A percentile compares a stretch with the other conserved stretches of the same genome.
These are phyloP conservation scores for Picochlorum sp. DNA, from an alignment of 139 green algal species.

Conservation along the genomic window DNA sequence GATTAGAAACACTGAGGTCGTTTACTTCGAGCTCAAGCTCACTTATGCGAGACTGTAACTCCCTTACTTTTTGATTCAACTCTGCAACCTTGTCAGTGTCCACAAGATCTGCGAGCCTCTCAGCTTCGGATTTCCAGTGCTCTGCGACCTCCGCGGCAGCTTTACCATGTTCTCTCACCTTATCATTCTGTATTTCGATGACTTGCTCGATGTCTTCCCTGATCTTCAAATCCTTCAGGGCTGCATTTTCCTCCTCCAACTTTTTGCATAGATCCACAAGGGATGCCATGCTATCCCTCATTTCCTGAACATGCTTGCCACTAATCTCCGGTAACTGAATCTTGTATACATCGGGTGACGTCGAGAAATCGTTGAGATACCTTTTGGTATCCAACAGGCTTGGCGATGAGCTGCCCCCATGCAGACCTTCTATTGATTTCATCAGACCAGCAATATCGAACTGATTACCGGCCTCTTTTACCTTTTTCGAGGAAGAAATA, in stretches of 20 bases:
- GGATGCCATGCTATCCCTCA: not conserved
- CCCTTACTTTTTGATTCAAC: not conserved
- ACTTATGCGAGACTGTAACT: not conserved
- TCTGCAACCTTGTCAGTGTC: constrained; percentile 4
- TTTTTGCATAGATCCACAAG: not conserved
- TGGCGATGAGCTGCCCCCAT: too few relatives aligned
- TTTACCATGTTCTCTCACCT: constrained; percentile 19
- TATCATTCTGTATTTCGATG: constrained; percentile 22
- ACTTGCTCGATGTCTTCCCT: constrained; percentile 22
- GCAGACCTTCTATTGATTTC: too few relatives aligned
- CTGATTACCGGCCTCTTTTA: too few relatives aligned
- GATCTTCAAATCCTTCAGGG: constrained; percentile 24
- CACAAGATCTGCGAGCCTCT: not conserved
- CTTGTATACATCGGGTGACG: not conserved
- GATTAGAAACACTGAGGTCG: not conserved
- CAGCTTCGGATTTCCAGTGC: constrained; percentile 21
- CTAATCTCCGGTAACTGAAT: not conserved
- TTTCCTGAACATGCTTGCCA: constrained; percentile 4
- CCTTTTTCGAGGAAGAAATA: too few relatives aligned
- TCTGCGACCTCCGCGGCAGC: constrained; percentile 16
- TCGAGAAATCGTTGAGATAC: not conserved
- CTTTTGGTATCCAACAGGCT: too few relatives aligned
- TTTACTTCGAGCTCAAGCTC: not conserved
- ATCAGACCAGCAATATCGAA: too few relatives aligned
- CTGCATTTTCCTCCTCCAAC: constrained; percentile 20